phyloP scores from a whole-genome alignment of 163 green algal species.

The Botryococcus braunii region DNA sequence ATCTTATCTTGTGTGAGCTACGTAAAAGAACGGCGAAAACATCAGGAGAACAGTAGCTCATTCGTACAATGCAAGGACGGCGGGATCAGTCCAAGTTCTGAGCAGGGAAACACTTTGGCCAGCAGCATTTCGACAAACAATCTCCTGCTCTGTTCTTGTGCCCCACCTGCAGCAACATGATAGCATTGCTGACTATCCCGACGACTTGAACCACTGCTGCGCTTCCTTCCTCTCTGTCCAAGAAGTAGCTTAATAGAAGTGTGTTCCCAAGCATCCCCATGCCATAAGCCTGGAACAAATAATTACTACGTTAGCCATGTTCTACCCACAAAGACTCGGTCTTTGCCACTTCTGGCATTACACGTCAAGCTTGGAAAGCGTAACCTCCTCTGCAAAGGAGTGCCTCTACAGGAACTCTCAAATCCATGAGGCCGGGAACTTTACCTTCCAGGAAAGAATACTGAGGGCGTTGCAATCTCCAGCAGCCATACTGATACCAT shows the following conservation, averaged over 20 bases:
- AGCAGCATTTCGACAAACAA: neutral
- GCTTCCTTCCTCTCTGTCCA: constrained; percentile 29
- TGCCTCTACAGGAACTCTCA: too few species aligned
- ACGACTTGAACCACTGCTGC: constrained; percentile 42
- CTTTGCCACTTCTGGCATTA: too few species aligned
- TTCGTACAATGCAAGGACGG: neutral
- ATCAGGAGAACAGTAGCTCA: neutral
- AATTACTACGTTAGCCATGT: too few species aligned
- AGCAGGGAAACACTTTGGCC: neutral
- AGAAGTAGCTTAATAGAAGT: constrained; percentile 54
- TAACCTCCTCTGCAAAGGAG: too few species aligned
- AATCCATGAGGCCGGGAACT: too few species aligned
- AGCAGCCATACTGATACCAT: too few species aligned
- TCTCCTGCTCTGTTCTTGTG: neutral
- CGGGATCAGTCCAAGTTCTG: neutral
- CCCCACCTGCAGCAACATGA: constrained; percentile 46
- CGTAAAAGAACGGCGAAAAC: neutral
- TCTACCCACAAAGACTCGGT: too few species aligned
- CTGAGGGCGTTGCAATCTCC: too few species aligned
- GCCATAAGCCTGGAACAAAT: constrained; percentile 50
- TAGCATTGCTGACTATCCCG: constrained; percentile 37
- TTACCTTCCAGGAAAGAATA: too few species aligned
- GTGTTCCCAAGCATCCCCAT: constrained; percentile 55
- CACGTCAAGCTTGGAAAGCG: too few species aligned
- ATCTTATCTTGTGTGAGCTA: neutral